phyloP scores from a whole-genome alignment of 2,329 filamentous ascomycete species.

The Aureobasidium zeae region DNA sequence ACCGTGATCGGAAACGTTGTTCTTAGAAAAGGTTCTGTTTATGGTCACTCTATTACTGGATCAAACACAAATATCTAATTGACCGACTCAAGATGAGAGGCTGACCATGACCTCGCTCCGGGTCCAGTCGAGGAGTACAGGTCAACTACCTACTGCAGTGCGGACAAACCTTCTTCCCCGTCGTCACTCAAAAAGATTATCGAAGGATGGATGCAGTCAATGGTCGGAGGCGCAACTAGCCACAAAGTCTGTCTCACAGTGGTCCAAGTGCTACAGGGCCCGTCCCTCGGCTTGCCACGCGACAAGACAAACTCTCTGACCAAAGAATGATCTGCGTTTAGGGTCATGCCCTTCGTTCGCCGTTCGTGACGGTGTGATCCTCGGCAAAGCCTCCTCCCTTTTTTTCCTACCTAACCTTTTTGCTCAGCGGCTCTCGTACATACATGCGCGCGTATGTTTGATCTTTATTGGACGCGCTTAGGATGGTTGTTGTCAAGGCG shows the following conservation, averaged over 20 bases:
- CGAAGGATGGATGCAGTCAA: too few species aligned
- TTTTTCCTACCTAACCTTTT: too few species aligned
- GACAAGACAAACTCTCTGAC: slow-evolving; percentile 12
- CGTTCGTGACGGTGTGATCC: slow-evolving; percentile 10
- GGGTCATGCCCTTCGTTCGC: slow-evolving; percentile 10
- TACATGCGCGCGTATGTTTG: slow-evolving; percentile 14
- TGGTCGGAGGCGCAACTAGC: too few species aligned
- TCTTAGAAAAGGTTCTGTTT: too few species aligned
- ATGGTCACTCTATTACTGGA: too few species aligned
- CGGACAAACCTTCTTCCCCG: too few species aligned
- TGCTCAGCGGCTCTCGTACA: slow-evolving; percentile 12
- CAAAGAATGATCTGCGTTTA: slow-evolving; percentile 14
- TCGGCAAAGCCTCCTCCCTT: slow-evolving; percentile 7
- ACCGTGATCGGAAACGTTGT: slow-evolving; percentile 15
- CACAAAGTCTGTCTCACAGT: too few species aligned
- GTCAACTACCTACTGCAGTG: neutral
- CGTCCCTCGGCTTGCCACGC: slow-evolving; percentile 15
- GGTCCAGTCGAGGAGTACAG: slow-evolving; percentile 9
- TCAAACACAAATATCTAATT: too few species aligned
- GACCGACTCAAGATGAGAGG: too few species aligned
- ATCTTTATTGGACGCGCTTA: too few species aligned
- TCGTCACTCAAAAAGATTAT: too few species aligned
- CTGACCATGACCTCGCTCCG: neutral
- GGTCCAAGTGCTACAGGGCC: slow-evolving; percentile 9
- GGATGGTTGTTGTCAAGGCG: too few species aligned